Base-by-base conservation (phyloP, 2,329 filamentous ascomycete species). In the Rutstroemia sydowiana region DNA sequence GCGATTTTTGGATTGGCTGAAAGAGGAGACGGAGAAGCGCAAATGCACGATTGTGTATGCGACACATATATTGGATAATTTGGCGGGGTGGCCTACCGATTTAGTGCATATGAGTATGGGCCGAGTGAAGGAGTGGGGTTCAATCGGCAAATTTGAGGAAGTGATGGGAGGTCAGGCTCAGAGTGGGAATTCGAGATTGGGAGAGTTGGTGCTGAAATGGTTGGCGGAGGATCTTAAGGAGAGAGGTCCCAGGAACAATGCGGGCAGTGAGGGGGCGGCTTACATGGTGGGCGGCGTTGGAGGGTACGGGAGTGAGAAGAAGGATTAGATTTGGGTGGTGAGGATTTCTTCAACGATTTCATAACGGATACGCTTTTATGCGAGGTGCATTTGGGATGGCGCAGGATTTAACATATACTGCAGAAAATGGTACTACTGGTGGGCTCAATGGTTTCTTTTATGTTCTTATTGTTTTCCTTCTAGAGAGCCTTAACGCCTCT, bases 31-130 rank as follows among this genome's bases (percentile, higher is more conserved):
- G 0, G 86, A 92, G 71, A 74, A 66, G 7, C 76, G 92, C 48
- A 76, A 82, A 36, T 96, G 91, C 66, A 96, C 93, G 4, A 88
- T 98, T 62, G 90, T 98, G 28, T 98, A 98, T 68, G 93, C 93
- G 7, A 98, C 93, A 13, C 93, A 98, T 70, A 96, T 98, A 58
- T 72, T 98, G 60, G 93, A 98, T 67, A 96, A 97, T 68, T 73
- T 98, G 46, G 90, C 90, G 0, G 84, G 85, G 18, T 98, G 93
- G 93, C 93, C 93, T 6, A 95, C 88, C 1, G 91, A 98, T 70
- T 75, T 98, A 34, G 91, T 95, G 45, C 92, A 97, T 68, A 96
- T 98, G 92, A 85, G 90, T 66, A 69, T 95, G 43, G 93, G 93
- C 26, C 81, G 77, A 56, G 85, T 96, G 57, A 91, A 88, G 74